Conservation (phyloP, 2,329 filamentous ascomycete genomes). For the Sarocladium strictum region DNA sequence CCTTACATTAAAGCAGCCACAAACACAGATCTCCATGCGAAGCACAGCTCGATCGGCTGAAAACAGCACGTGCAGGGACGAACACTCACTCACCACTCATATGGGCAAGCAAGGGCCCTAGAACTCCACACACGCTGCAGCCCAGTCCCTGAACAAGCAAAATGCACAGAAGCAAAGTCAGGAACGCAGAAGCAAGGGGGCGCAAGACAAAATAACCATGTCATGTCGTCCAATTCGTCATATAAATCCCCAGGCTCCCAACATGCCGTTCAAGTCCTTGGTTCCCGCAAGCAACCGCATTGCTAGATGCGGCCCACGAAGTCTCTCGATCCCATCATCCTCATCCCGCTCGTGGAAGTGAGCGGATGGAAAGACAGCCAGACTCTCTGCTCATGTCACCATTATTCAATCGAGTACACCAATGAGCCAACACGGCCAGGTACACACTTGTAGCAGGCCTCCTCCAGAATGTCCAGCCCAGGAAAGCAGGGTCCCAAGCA, state of each 20-base stretch:
- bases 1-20: too few species aligned
- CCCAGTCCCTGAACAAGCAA: not conserved
- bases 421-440: not conserved
- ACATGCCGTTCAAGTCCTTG: not conserved
- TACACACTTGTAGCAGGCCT: not conserved
- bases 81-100: not conserved
- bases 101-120: not conserved
- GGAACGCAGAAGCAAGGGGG: not conserved
- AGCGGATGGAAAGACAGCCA: not conserved
- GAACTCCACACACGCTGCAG: not conserved
- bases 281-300: not conserved
- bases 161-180: not conserved
- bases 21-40: too few species aligned
- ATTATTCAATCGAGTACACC: not conserved
- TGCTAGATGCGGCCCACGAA: not conserved
- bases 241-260: not conserved
- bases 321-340: not conserved
- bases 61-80: not conserved
- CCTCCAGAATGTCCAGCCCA: not conserved
- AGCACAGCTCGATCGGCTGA: too few species aligned
- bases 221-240: conserved; percentile 6
- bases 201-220: not conserved
- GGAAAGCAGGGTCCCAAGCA: not conserved
- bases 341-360: not conserved
- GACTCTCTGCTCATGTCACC: not conserved